Evolutionary conservation across 129 eudicot species (phyloP), one percentile per base, ranked within the genome.

Genomic region (Gnaphalium uliginosum): DNA sequence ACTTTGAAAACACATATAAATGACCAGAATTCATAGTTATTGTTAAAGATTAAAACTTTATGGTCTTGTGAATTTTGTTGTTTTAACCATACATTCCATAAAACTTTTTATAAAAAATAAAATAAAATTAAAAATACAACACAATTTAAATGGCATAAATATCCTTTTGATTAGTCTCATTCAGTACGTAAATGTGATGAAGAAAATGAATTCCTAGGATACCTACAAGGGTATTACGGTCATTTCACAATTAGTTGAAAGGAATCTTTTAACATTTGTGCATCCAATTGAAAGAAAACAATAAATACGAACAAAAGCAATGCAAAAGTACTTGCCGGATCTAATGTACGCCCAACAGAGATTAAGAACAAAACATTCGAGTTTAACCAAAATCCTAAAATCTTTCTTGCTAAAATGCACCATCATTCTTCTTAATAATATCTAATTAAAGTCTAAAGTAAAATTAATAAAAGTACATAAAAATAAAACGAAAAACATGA

Each of bases 201-300:
- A 46, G 15, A 13, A 46, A 13, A 13, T 46, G 53, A 46, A 11
- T 13, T 46, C 53, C 53, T 46, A 46, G 53, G 33, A 77, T 57
- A 27, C 64, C 54, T 25, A 35, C 25, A 82, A 62, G 84, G 89
- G 83, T 60, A 78, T 39, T 22, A 64, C 15, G 30, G 86, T 81
- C 89, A n/a, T 78, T 17, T 1, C 27, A 10, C 26, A 6, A 21
- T 13, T 66, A 66, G 19, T 15, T 65, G 66, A 19, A 46, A 19
- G 78, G 72, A 68, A 72, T 69, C 76, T 69, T 60, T 63, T 69
- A 62, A 21, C 13, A 57, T 68, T 25, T 26, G 71, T 46, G 79
- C 66, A 24, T 73, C 79, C 54, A 76, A 68, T 77, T 62, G 70
- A 62, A 74, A 50, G 63, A 53, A 61, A 61, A 64, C 61, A 82